Base-by-base conservation (phyloP, 768 basidiomycete species). In the Rhizopogon rudus region DNA sequence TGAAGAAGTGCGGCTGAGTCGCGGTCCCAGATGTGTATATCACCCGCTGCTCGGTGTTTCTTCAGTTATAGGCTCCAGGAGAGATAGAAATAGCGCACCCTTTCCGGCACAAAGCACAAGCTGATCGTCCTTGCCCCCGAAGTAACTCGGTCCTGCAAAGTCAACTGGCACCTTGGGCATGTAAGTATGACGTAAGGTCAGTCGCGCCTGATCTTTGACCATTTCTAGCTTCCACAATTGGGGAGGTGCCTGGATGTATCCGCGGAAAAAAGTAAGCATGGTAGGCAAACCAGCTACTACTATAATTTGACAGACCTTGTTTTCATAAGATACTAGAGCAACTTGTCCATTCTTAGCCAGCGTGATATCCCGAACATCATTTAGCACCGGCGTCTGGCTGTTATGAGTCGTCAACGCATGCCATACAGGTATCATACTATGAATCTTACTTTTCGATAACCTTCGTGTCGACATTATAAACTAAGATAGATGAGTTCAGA, bases 1-100 rank as follows among this genome's bases (percentile, higher is more conserved):
- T 88, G 86, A 5, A 90, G 74, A 6, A 88, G 70, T 3, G 79
- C 74, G 8, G 79, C 88, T 28, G 85, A 86, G 70, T 88, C 86
- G 53, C 81, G 81, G 62, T 90, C 88, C 88, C 88, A 91, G 37
- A 89, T 85, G 62, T 87, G 82, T 17, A 91, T 86, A 60, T 88
- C 85, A 7, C 87, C 88, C 58, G 79, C 87, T 88, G 57, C 12
- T 20, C n/a, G 44, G 31, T 40, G 25, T 5, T 40, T 29, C 10
- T 33, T 43, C 22, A 40, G 8, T 16, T 10, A 44, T 39, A 40
- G 7, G 25, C 22, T 16, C 3, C 17, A 29, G 53, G 7, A 53
- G 7, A 44, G 51, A 44, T 14, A 20, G 17, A 9, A 25, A 40
- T 10, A 12, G 60, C 68, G 35, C 50, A 83, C 86, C 80, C 78